These are phyloP conservation scores for Cladosporium austrohemisphaericum DNA, from an alignment of 2,329 filamentous ascomycete genomes.

Conservation along the genomic window DNA sequence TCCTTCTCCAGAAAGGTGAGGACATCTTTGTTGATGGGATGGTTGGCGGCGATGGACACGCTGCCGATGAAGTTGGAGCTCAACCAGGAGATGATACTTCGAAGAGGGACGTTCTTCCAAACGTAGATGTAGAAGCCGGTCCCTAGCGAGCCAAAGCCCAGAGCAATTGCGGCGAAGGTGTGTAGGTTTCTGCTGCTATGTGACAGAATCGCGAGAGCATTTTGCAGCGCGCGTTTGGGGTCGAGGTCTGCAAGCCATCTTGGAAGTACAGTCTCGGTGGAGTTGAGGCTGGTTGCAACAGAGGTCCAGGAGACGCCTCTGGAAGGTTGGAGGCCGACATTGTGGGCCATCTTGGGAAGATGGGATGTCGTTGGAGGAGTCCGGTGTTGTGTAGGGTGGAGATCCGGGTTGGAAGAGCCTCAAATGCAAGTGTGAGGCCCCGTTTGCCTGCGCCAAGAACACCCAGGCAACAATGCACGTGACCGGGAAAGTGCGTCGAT, in stretches of 20 bases:
- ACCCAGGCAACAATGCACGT: too few species aligned
- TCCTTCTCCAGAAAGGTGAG: slow-evolving; percentile 3
- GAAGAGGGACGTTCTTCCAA: slow-evolving; percentile 1
- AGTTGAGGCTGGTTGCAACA: slow-evolving; percentile 7
- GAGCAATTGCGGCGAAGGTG: not conserved
- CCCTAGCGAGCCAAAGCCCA: slow-evolving; percentile 4
- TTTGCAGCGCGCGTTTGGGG: slow-evolving; percentile 5
- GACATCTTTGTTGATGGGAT: slow-evolving; percentile 7
- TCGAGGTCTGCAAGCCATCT: slow-evolving; percentile 4
- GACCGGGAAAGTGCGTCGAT: too few species aligned
- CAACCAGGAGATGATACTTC: not conserved
- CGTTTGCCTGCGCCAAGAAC: too few species aligned
- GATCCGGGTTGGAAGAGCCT: too few species aligned
- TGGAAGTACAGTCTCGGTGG: not conserved
- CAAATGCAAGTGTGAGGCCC: too few species aligned
- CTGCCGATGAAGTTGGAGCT: slow-evolving; percentile 6
- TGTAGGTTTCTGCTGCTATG: not conserved
- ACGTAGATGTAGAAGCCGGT: slow-evolving; percentile 9
- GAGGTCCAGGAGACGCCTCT: too few species aligned
- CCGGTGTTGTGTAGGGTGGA: too few species aligned
- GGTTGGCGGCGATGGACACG: slow-evolving; percentile 3
- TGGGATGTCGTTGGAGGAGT: not conserved
- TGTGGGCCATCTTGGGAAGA: not conserved
- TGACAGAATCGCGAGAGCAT: slow-evolving; percentile 1
- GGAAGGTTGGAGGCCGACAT: slow-evolving; percentile 4